Evolutionary conservation across 495 filamentous ascomycete genomes (phyloP).

Genomic region (Aspergillus baeticus): DNA sequence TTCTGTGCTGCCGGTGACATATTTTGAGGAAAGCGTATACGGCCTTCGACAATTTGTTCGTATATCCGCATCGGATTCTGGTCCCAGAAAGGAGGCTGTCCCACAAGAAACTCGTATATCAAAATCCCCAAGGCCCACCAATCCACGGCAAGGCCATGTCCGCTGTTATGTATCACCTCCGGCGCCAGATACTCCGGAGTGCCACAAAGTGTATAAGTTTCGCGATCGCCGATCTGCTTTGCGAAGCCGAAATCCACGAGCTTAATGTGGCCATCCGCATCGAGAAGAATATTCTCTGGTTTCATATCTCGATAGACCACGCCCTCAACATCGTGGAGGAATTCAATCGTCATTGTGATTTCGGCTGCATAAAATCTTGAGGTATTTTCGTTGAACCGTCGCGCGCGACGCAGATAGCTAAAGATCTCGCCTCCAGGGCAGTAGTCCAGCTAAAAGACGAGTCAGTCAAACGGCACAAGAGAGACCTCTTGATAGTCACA

Average conservation of each 20-base stretch:
- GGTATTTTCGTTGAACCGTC: conserved; percentile 81
- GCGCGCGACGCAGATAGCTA: conserved; percentile 81
- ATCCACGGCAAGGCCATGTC: conserved; percentile 94
- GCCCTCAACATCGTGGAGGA: conserved; percentile 77
- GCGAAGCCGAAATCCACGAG: conserved; percentile 99
- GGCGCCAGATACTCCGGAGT: conserved; percentile 97
- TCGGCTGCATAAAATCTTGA: conserved; percentile 94
- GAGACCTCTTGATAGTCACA: not conserved
- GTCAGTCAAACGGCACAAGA: conserved; percentile 20
- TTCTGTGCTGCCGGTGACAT: conserved; percentile 77
- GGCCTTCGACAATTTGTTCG: conserved; percentile 58
- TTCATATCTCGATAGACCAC: conserved; percentile 96
- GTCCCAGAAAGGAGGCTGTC: conserved; percentile 97
- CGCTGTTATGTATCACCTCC: conserved; percentile 93
- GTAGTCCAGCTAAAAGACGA: conserved; percentile 67
- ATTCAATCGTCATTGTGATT: conserved; percentile 90
- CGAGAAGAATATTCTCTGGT: conserved; percentile 92
- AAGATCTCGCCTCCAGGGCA: conserved; percentile 96
- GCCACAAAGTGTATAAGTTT: conserved; percentile 95
- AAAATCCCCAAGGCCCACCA: conserved; percentile 98
- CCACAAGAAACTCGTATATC: conserved; percentile 93
- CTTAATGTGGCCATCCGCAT: conserved; percentile 90
- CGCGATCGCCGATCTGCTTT: conserved; percentile 59
- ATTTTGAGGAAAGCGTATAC: conserved; percentile 34
- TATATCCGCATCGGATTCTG: conserved; percentile 96